These are phyloP conservation scores for Leptographium flavum DNA, from an alignment of 2,329 filamentous ascomycete species.

Conservation along the genomic window DNA sequence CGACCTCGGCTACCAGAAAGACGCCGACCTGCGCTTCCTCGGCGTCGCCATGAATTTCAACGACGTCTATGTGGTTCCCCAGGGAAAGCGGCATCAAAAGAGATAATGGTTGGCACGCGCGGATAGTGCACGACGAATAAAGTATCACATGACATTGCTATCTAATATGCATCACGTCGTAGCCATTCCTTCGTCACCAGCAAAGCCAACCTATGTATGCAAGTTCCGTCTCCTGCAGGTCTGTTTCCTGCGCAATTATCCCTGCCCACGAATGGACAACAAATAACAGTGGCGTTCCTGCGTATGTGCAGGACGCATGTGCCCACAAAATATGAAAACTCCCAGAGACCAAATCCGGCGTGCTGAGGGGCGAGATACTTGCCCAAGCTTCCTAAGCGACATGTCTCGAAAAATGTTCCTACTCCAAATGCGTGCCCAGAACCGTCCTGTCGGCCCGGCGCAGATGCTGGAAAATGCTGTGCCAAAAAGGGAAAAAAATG, in stretches of 20 bases:
- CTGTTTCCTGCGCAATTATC: background rate
- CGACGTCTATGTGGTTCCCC: slow-evolving; percentile 60
- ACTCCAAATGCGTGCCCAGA: slow-evolving; percentile 5
- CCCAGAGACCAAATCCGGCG: background rate
- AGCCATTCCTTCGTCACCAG: background rate
- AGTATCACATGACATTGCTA: background rate
- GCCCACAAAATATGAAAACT: background rate
- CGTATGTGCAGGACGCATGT: background rate
- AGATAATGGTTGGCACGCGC: background rate
- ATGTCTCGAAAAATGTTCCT: slow-evolving; percentile 3
- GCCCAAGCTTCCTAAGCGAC: background rate
- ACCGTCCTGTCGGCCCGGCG: background rate
- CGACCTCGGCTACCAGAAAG: slow-evolving; percentile 83
- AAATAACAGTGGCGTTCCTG: background rate
- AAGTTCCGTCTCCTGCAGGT: background rate
- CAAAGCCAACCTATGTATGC: background rate
- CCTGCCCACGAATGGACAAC: background rate
- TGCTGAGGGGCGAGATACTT: background rate
- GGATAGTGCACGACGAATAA: background rate
- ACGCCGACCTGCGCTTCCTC: slow-evolving; percentile 89
- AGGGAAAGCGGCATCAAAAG: slow-evolving; percentile 8
- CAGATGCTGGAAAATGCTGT: slow-evolving; percentile 9
- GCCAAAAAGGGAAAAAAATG: background rate
- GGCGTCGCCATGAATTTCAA: slow-evolving; percentile 99
- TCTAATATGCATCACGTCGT: background rate